Base-by-base conservation (phyloP, 208 protist genomes). In the Porcisia hertigi region DNA sequence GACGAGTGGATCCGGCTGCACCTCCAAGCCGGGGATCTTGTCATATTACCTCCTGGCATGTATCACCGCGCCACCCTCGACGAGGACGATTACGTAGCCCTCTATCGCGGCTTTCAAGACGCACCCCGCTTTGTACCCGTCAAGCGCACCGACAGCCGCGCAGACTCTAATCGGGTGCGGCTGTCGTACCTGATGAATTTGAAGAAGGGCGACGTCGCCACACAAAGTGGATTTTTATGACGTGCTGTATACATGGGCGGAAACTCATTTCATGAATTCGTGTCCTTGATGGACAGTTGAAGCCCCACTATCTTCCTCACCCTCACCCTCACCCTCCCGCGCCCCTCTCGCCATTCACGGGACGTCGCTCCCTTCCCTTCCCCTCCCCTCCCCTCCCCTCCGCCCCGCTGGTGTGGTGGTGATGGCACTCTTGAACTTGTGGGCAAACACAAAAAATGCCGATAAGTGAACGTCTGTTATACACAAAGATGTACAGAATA, bases 1-100 rank as follows among this genome's bases (percentile, higher is more conserved):
- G 97, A 98, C 77, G 90, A 92, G 79, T 98, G 97, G 96, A 97
- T 98, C 59, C 91, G 97, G 16, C 82, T 98, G 59, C 83, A 93
- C 45, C 76, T 95, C 3, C 75, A 86, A 39, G 70, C 78, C 1
- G 94, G 94, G n/a, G 87, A 98, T 69, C 76, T 98, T 43, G 76
- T 98, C 36, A 66, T 98, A 41, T 76, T 98, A 14, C 86, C 94
- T 7, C 82, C 90, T 8, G 95, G 96, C 14, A 80, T 96, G 69
- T 98, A 98, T 69, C 91, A 97, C 77, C 86, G 94, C 8, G 84
- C 78, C n/a, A 93, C 89, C 9, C 84, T 98, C 16, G 92, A 96
- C 73, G 92, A 97, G 70, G 90, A 98, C 72, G 94, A 98, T 69
- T 98, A 89, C 77, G 92, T 96, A 54, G 72, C 89, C 14, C 77